Evolutionary conservation across 176 grass and related monocot genomes (phyloP).

Genomic region (Oryza meyeriana): DNA sequence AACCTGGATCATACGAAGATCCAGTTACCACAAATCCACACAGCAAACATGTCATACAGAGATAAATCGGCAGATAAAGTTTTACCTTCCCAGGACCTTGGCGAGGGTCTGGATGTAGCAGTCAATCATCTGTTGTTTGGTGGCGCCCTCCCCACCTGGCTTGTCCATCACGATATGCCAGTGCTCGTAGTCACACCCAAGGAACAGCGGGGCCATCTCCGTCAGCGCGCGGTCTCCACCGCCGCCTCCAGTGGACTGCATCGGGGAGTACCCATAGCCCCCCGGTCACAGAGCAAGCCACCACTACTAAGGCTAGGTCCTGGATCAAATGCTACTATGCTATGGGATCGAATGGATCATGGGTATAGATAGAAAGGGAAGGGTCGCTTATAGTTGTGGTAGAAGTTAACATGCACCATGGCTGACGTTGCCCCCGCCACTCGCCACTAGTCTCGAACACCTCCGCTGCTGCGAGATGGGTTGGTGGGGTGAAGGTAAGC

Average conservation of each 20-base stretch:
- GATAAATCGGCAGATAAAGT: neutral
- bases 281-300: too few species aligned
- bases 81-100: constrained; percentile 68
- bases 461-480: too few species aligned
- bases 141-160: constrained; percentile 55
- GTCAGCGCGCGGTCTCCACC: constrained; percentile 40
- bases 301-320: too few species aligned
- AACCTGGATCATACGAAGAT: neutral
- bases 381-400: too few species aligned
- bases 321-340: too few species aligned
- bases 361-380: too few species aligned
- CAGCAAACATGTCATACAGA: neutral
- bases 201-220: constrained; percentile 67
- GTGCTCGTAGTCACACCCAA: constrained; percentile 76
- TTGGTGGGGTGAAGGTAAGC: too few species aligned
- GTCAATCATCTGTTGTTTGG: constrained; percentile 77
- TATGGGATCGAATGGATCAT: too few species aligned
- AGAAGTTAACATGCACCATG: too few species aligned
- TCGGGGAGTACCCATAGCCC: constrained; percentile 25
- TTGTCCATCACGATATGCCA: constrained; percentile 91
- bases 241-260: constrained; percentile 19
- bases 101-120: constrained; percentile 75
- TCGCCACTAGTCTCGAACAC: too few species aligned
- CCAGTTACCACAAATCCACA: neutral
- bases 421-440: too few species aligned